phyloP scores from a whole-genome alignment of 805 yeast genomes.

The Metschnikowia anglica region DNA sequence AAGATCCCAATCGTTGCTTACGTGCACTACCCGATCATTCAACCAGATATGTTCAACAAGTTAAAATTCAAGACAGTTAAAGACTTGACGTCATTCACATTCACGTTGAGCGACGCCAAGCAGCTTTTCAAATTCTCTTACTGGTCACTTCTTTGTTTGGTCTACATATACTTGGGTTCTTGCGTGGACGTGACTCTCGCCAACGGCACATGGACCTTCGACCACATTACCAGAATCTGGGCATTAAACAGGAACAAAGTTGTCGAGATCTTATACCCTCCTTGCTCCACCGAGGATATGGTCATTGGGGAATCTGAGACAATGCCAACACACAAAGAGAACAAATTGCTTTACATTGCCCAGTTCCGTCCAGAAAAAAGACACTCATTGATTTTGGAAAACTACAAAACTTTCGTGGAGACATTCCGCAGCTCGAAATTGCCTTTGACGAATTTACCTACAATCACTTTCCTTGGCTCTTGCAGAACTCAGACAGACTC shows the following conservation, averaged over 20 bases:
- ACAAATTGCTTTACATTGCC: constrained; percentile 63
- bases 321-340: constrained; percentile 29
- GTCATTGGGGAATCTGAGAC: neutral
- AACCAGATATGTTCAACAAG: constrained; percentile 79
- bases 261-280: constrained; percentile 71
- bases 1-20: constrained; percentile 79
- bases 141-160: constrained; percentile 66
- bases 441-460: constrained; percentile 41
- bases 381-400: constrained; percentile 64
- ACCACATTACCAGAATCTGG: constrained; percentile 74
- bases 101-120: constrained; percentile 28
- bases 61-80: constrained; percentile 34
- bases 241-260: constrained; percentile 33
- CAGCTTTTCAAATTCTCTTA: constrained; percentile 48
- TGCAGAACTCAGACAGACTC: constrained; percentile 72
- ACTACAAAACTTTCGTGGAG: constrained; percentile 57
- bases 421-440: constrained; percentile 19
- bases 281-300: constrained; percentile 70
- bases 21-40: constrained; percentile 93
- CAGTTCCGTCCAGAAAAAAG: constrained; percentile 96
- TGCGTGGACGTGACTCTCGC: constrained; percentile 65
- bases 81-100: constrained; percentile 21
- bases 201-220: constrained; percentile 90
- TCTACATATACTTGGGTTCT: constrained; percentile 66
- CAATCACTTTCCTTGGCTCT: constrained; percentile 76